Base-by-base conservation (phyloP, 805 yeast genomes). In the Kodamaea leandrae region DNA sequence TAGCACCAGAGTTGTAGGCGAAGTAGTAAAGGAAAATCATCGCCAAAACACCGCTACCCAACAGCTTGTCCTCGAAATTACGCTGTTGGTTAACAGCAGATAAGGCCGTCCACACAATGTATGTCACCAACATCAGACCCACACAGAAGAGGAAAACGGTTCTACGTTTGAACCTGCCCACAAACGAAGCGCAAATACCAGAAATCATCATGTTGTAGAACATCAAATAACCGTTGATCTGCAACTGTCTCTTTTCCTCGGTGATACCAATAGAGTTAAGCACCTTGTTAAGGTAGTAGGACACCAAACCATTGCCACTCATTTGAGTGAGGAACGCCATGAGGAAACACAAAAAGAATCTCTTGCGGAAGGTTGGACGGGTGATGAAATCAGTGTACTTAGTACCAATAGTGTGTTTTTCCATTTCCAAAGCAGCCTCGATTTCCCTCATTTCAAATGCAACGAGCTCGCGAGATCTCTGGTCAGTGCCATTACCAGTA, bases 181-280 rank as follows among this genome's bases (percentile, higher is more conserved):
- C 48, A n/a, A 49, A 37, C 6, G 48, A 38, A 7, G 64, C 59
- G 44, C 52, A 51, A 9, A 42, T 37, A 29, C 44, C 30, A 5
- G 67, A 52, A 37, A 60, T 46, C 16, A 59, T 63, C 51, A 68
- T 66, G 61, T 74, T 74, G 55, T 64, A 75, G 43, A 72, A 57
- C 69, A 66, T 70, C 46, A 76, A 65, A 44, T 72, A 70, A 41
- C 76, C 80, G 54, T 77, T 77, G 54, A 76, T 68, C 37, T 70
- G 54, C 42, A 76, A 65, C 57, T 77, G 77, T 40, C 61, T 57
- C 35, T 58, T 57, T 16, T 66, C 59, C 13, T 63, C 64, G 34
- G 74, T 73, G 49, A 77, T 72, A 43, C 83, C 82, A 54, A 78
- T 75, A 17, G 78, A 69, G 42, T 60, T 53, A 47, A 78, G 65